Conservation (phyloP, 345 rosid species). For the Litchi chinensis region DNA sequence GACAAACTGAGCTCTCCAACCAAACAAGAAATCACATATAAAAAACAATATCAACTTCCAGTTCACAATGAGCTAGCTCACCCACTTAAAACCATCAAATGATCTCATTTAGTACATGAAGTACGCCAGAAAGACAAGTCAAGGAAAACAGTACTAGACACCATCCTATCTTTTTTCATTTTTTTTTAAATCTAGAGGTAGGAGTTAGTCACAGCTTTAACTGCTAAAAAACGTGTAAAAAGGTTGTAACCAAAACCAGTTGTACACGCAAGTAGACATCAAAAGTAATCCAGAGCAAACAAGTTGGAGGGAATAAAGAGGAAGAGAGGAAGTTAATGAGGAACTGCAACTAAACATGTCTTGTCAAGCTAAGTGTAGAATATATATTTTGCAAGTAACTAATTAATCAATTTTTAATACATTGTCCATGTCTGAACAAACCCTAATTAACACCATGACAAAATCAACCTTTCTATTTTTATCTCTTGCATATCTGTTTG, state of each 20-base stretch:
- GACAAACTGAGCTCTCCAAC: no score
- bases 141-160: not conserved
- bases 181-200: not conserved
- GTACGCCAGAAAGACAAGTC: not conserved
- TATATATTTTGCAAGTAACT: no score
- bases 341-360: no score
- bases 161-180: not conserved
- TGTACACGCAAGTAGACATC: not conserved
- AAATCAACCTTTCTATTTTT: no score
- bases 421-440: no score
- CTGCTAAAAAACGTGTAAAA: not conserved
- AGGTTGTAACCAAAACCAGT: not conserved
- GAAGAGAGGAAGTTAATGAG: no score
- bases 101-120: not conserved
- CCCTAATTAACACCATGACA: no score
- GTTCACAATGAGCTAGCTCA: not conserved
- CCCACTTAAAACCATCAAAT: not conserved
- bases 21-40: no score
- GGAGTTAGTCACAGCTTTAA: not conserved
- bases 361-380: no score
- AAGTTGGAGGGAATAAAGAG: not conserved
- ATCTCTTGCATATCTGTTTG: not conserved
- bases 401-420: no score
- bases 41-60: not conserved
- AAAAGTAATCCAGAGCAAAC: not conserved